Percentiles rank a stretch among this genome's conserved stretches.
Evolutionary conservation across 192 early-diverging fungal genomes (phyloP).

Genomic region (Geranomyces michiganensis): DNA sequence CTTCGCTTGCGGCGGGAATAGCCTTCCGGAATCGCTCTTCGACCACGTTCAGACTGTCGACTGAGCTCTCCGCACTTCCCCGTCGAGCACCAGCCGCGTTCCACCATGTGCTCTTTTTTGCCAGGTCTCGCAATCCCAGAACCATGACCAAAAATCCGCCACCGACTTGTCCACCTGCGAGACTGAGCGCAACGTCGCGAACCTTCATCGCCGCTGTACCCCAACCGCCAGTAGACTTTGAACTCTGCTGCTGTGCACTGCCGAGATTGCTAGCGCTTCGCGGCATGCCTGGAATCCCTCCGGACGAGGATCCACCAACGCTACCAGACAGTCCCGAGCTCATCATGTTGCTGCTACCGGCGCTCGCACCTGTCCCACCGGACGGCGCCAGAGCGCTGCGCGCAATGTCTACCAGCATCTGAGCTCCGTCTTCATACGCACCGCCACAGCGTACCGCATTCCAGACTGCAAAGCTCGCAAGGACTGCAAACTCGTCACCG

Average conservation of each 20-base stretch:
- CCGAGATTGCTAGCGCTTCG: slow-evolving; percentile 58
- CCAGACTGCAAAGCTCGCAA: slow-evolving; percentile 40
- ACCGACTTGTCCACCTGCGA: slow-evolving; percentile 55
- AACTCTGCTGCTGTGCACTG: slow-evolving; percentile 38
- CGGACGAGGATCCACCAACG: not conserved
- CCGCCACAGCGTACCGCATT: slow-evolving; percentile 61
- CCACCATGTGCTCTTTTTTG: slow-evolving; percentile 35
- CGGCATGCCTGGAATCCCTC: slow-evolving; percentile 16
- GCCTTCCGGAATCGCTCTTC: slow-evolving; percentile 18
- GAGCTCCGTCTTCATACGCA: slow-evolving; percentile 47
- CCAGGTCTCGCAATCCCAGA: slow-evolving; percentile 78
- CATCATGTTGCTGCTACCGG: not conserved
- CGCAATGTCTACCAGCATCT: slow-evolving; percentile 84
- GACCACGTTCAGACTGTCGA: slow-evolving; percentile 24
- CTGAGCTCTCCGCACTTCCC: slow-evolving; percentile 34
- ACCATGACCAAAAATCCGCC: slow-evolving; percentile 83
- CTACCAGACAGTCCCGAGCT: not conserved
- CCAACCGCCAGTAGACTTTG: slow-evolving; percentile 48
- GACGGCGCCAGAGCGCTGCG: slow-evolving; percentile 55
- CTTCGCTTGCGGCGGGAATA: not conserved
- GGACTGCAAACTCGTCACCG: slow-evolving; percentile 47
- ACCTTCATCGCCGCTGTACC: slow-evolving; percentile 59
- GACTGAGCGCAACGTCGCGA: slow-evolving; percentile 84
- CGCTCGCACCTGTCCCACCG: not conserved
- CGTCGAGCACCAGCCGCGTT: slow-evolving; percentile 34